These are phyloP conservation scores for Neurospora sp. DNA, from an alignment of 495 filamentous ascomycete species.

Conservation along the genomic window DNA sequence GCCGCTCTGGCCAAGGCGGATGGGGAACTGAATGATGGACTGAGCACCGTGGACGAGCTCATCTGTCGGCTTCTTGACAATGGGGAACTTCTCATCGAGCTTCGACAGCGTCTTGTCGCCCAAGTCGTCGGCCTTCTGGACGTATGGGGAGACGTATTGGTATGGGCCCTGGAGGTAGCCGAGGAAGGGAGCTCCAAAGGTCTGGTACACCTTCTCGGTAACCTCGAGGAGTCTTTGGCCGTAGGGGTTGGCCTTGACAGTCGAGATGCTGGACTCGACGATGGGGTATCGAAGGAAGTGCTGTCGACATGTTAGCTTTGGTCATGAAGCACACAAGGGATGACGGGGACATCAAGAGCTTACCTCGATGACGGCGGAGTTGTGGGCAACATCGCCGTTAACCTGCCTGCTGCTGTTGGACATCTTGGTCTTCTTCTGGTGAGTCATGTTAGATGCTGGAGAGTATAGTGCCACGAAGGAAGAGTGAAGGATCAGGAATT, in stretches of 20 bases:
- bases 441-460: constrained; percentile 12
- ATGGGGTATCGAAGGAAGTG: constrained; percentile 81
- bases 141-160: constrained; percentile 69
- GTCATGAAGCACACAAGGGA: background rate
- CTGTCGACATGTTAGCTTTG: constrained; percentile 29
- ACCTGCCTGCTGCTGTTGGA: constrained; percentile 8
- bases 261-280: constrained; percentile 65
- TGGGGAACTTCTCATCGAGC: constrained; percentile 72
- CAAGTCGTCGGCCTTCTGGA: constrained; percentile 68
- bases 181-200: constrained; percentile 56
- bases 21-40: constrained; percentile 54
- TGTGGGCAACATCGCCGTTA: constrained; percentile 20
- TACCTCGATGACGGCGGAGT: constrained; percentile 18
- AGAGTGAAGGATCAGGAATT: background rate
- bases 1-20: constrained; percentile 53
- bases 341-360: background rate
- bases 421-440: constrained; percentile 15
- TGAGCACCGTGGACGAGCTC: constrained; percentile 61
- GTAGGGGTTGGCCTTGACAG: constrained; percentile 68
- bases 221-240: constrained; percentile 72
- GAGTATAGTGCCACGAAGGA: background rate
- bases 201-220: constrained; percentile 54
- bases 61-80: constrained; percentile 77
- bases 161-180: constrained; percentile 71
- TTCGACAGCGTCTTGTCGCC: constrained; percentile 63